Conservation (phyloP, 805 yeast genomes). For the Metschnikowia dekortorum region DNA sequence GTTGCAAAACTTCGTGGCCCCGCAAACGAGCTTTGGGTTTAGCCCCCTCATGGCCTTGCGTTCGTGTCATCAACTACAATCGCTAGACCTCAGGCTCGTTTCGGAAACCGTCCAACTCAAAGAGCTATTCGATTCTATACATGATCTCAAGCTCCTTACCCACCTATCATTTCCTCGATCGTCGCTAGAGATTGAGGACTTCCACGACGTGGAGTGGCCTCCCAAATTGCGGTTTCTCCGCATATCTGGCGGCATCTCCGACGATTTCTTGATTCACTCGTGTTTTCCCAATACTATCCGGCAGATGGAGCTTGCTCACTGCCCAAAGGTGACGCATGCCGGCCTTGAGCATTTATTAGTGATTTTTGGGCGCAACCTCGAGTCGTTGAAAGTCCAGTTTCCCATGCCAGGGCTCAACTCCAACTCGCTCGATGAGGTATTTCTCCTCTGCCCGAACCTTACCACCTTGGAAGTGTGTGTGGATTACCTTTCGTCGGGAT, state of each 20-base stretch:
- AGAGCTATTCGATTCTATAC: conserved; percentile 73
- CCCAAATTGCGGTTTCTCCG: conserved; percentile 64
- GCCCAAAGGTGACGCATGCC: conserved; percentile 69
- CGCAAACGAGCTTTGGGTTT: conserved; percentile 91
- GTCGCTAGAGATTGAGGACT: conserved; percentile 64
- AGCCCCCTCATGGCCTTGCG: conserved; percentile 83
- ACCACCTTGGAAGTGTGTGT: conserved; percentile 62
- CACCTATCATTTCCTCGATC: conserved; percentile 86
- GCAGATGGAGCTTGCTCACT: conserved; percentile 75
- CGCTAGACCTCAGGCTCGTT: conserved; percentile 76
- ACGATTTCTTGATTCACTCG: conserved; percentile 67
- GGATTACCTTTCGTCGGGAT: conserved; percentile 60
- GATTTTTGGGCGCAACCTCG: conserved; percentile 63
- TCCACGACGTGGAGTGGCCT: conserved; percentile 68
- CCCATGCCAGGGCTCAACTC: conserved; percentile 82
- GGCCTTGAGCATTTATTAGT: conserved; percentile 60
- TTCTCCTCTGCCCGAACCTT: conserved; percentile 74
- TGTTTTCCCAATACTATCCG: conserved; percentile 70
- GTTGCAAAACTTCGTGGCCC: conserved; percentile 73
- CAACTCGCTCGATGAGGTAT: conserved; percentile 67
- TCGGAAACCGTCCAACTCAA: conserved; percentile 85
- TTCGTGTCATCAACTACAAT: conserved; percentile 58
- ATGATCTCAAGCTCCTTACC: conserved; percentile 56
- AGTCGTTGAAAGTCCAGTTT: conserved; percentile 63
- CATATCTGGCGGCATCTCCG: conserved; percentile 85